These are phyloP conservation scores for Apiotrichum mycotoxinovorans DNA, from an alignment of 1,284 basidiomycete species.

Conservation along the genomic window DNA sequence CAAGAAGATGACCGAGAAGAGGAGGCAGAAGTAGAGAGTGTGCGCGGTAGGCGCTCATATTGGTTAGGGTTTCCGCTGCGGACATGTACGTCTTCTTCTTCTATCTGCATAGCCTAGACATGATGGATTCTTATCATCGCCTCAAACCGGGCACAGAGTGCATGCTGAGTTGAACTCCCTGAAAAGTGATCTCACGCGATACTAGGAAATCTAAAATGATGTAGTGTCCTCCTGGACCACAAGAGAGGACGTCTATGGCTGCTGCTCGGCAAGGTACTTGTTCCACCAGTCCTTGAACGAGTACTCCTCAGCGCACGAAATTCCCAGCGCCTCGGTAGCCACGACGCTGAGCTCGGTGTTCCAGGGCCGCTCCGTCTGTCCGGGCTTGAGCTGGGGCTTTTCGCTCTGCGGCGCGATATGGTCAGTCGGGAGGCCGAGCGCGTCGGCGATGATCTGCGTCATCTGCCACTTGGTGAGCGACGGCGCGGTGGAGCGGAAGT, in stretches of 20 bases:
- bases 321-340: constrained; percentile 34
- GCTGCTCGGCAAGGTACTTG: constrained; percentile 22
- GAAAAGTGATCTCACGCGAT: no score
- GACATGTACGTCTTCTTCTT: background rate
- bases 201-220: no score
- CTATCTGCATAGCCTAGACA: constrained; percentile 8
- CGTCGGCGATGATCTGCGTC: constrained; percentile 42
- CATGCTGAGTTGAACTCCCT: background rate
- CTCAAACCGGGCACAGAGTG: background rate
- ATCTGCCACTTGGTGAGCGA: constrained; percentile 55
- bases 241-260: background rate
- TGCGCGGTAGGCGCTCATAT: background rate
- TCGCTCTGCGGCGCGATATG: constrained; percentile 41
- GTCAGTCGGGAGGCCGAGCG: constrained; percentile 36
- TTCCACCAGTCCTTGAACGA: constrained; percentile 46
- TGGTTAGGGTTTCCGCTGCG: background rate
- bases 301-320: constrained; percentile 34
- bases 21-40: constrained; percentile 20
- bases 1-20: constrained; percentile 38
- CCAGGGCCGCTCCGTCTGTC: constrained; percentile 43
- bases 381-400: constrained; percentile 28
- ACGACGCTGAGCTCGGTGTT: constrained; percentile 45
- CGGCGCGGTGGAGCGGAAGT: constrained; percentile 52
- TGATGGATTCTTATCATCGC: constrained; percentile 9
- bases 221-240: no score